Base-by-base conservation (phyloP, 2,329 filamentous ascomycete genomes). In the Lojkania enalia region DNA sequence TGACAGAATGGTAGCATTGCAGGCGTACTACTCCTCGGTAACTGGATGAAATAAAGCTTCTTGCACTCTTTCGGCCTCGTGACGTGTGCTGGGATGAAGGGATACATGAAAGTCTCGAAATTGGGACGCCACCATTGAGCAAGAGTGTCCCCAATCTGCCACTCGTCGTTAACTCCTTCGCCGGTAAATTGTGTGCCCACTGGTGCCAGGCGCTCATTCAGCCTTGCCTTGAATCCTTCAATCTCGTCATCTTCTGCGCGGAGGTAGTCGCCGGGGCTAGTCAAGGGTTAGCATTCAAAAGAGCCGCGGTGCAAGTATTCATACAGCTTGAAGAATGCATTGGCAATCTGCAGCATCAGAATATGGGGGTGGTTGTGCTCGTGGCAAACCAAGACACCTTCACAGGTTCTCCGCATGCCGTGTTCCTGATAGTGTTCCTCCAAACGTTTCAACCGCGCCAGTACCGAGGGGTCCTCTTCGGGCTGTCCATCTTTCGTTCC, bases 61-160 rank as follows among this genome's bases (percentile, higher is more conserved):
- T 99, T 99, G 77, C 92, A 96, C 76, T 99, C 94, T 77, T 99
- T 99, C 5, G 94, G 94, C 40, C 94, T 80, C 14, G 92, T 96
- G 51, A 96, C 90, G 74, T 99, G 94, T 14, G 91, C 90, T 5
- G 94, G 94, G 45, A 97, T 86, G 72, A 96, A 99, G 0, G 94
- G 94, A 70, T 99, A 99, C 90, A 99, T 96, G 78, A 97, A 97
- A 2, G 94, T 97, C 78, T 99, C 94, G 69, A 97, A 96, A 77
- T 97, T 99, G 42, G 94, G 94, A 46, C 94, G 81, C 90, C 92
- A 99, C 94, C 94, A 99, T 74, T 96, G 91, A 42, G 94, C 92
- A 44, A 99, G 79, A 37, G 91, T 96, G 69, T 97, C 94, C 59
- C 88, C 90, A 58, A 99, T 84, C 69, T 95, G 82, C 94, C 94